Evolutionary conservation across 2,329 filamentous ascomycete species (phyloP).

Genomic region (Fusarium begoniae): DNA sequence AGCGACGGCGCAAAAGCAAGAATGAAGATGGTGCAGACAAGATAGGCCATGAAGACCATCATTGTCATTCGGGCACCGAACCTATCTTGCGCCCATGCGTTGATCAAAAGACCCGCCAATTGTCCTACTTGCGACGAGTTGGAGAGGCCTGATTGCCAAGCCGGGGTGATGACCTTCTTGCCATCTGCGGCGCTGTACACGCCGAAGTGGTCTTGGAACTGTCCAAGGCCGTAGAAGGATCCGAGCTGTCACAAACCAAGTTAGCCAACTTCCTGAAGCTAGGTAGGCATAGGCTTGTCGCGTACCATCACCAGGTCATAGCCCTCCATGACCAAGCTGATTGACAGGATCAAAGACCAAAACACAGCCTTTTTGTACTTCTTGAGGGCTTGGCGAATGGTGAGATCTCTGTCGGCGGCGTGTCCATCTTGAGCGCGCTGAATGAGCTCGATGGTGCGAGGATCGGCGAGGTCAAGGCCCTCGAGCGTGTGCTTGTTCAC

Average conservation of each 20-base stretch:
- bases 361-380: not conserved
- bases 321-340: not conserved
- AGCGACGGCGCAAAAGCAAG: slow-evolving; percentile 47
- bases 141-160: slow-evolving; percentile 57
- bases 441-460: slow-evolving; percentile 12
- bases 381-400: slow-evolving; percentile 4
- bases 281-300: no score
- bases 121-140: slow-evolving; percentile 56
- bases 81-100: slow-evolving; percentile 52
- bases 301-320: slow-evolving; percentile 51
- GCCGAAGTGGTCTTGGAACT: slow-evolving; percentile 28
- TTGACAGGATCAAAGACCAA: not conserved
- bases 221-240: slow-evolving; percentile 25
- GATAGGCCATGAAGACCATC: slow-evolving; percentile 34
- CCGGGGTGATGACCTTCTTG: slow-evolving; percentile 51
- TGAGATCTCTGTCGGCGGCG: slow-evolving; percentile 34
- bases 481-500: not conserved
- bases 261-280: not conserved
- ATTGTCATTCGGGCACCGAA: slow-evolving; percentile 42
- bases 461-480: not conserved
- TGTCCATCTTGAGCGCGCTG: slow-evolving; percentile 24
- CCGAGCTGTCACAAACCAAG: not conserved
- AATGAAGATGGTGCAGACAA: slow-evolving; percentile 9
- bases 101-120: slow-evolving; percentile 55
- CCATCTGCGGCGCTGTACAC: not conserved